Conservation (phyloP, 2,329 filamentous ascomycete genomes). For the Calonectria crousiana region DNA sequence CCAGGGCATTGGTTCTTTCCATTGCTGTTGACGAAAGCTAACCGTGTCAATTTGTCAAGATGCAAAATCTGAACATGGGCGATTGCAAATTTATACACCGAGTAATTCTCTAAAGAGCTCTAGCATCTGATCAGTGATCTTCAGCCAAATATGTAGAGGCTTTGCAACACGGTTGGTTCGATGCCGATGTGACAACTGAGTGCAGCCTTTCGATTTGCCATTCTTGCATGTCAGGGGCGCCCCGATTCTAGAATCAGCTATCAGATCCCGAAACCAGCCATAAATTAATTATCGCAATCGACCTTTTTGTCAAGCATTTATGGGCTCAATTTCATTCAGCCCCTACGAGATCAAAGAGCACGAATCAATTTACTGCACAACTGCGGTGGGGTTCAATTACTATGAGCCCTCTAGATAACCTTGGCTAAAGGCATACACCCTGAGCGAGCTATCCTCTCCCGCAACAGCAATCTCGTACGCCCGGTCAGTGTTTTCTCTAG, state of each 20-base stretch:
- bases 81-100: neutral
- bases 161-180: neutral
- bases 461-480: slow-evolving; percentile 63
- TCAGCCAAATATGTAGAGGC: neutral
- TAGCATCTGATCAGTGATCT: neutral
- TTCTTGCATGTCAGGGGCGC: neutral
- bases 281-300: neutral
- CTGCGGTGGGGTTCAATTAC: slow-evolving; percentile 23
- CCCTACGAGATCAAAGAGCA: neutral
- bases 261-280: neutral
- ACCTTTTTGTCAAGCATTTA: neutral
- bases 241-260: neutral
- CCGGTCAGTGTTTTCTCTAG: slow-evolving; percentile 42
- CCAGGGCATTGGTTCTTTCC: neutral
- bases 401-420: slow-evolving; percentile 39
- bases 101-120: neutral
- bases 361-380: neutral
- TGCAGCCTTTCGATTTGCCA: neutral
- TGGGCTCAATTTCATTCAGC: neutral
- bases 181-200: neutral
- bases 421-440: slow-evolving; percentile 63
- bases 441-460: slow-evolving; percentile 71
- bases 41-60: neutral
- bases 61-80: neutral
- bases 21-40: neutral